These are phyloP conservation scores for Debaryomyces sp. DNA, from an alignment of 1,139 yeast genomes.

Conservation along the genomic window DNA sequence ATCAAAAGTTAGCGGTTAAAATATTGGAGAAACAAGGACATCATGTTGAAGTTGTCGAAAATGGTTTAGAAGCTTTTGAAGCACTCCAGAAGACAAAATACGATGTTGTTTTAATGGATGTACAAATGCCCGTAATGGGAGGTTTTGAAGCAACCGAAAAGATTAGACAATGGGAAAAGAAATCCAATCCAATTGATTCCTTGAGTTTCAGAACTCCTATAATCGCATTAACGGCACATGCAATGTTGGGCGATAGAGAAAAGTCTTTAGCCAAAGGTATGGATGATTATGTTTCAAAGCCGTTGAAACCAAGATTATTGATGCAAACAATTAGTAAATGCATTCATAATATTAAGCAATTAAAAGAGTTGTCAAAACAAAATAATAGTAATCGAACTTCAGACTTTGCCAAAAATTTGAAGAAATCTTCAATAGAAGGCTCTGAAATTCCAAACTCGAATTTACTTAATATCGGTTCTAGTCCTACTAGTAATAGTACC, in stretches of 20 bases:
- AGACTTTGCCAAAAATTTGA: conserved; percentile 51
- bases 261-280: conserved; percentile 83
- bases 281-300: conserved; percentile 90
- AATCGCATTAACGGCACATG: conserved; percentile 88
- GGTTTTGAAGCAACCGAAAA: conserved; percentile 89
- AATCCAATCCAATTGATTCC: conserved; percentile 72
- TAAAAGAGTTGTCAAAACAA: conserved; percentile 57
- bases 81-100: conserved; percentile 67
- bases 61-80: conserved; percentile 81
- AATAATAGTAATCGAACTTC: conserved; percentile 49
- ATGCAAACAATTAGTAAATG: conserved; percentile 86
- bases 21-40: conserved; percentile 84
- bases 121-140: conserved; percentile 95
- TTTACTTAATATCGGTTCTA: conserved; percentile 20
- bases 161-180: conserved; percentile 86
- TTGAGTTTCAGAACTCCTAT: conserved; percentile 73
- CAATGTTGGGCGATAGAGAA: conserved; percentile 89
- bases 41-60: conserved; percentile 79
- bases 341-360: conserved; percentile 66
- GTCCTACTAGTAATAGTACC: conserved; percentile 16
- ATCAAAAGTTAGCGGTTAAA: conserved; percentile 83
- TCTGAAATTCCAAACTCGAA: conserved; percentile 24
- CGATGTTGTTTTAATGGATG: conserved; percentile 90
- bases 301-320: conserved; percentile 77
- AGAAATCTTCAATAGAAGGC: conserved; percentile 36